These are phyloP conservation scores for Agaricales sp. DNA, from an alignment of 1,284 basidiomycete genomes.

Conservation along the genomic window DNA sequence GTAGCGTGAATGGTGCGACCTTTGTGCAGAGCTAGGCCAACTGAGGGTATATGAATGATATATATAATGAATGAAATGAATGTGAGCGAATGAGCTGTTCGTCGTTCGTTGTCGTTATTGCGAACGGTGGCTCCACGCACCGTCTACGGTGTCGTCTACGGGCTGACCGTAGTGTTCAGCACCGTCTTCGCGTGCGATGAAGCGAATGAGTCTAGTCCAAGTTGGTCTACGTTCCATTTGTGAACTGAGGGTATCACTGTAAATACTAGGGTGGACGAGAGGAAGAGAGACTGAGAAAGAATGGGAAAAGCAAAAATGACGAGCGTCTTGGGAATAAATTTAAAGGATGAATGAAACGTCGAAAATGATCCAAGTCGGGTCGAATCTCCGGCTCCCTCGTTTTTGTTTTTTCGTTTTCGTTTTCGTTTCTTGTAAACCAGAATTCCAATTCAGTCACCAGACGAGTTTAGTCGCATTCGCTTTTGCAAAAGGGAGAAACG, in stretches of 20 bases:
- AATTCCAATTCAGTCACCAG: too few species aligned
- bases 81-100: background rate
- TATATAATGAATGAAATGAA: background rate
- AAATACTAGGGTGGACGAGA: background rate
- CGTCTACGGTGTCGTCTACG: conserved; percentile 53
- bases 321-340: too few species aligned
- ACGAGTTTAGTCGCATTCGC: too few species aligned
- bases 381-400: too few species aligned
- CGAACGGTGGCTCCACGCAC: too few species aligned
- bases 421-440: too few species aligned
- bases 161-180: conserved; percentile 30
- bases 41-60: background rate
- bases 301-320: too few species aligned
- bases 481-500: too few species aligned
- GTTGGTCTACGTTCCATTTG: background rate
- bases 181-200: conserved; percentile 53
- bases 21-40: background rate
- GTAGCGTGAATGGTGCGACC: background rate
- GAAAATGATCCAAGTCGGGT: too few species aligned
- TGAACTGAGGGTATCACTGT: too few species aligned
- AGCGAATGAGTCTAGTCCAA: conserved; percentile 78
- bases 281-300: background rate
- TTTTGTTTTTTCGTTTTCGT: too few species aligned
- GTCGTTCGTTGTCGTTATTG: background rate
- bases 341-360: background rate